Evolutionary conservation across 2,329 filamentous ascomycete genomes (phyloP), one percentile per base, ranked within the genome.

Genomic region (Trichoderma simmonsii): DNA sequence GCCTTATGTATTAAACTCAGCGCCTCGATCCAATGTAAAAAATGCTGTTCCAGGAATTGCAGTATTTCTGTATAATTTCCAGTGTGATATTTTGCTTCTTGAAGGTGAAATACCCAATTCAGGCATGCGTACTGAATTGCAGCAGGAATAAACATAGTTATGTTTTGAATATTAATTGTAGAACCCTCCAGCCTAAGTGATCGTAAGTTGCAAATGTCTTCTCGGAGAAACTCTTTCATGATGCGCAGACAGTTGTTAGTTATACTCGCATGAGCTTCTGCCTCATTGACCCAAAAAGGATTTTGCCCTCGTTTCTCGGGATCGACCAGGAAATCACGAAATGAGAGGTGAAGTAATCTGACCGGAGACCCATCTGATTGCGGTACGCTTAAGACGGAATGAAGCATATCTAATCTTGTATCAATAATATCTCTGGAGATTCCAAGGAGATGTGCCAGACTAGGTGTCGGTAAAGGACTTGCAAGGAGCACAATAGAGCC

Each of bases 1-100:
- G 28, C 26, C 34, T 77, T 74, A 14, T 76, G 76, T 48, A 83
- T 75, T 8, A 82, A 73, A 61, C 79, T 80, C 24, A 84, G 73
- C 6, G 78, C 80, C 74, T 85, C 82, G 1, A 84, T 73, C 83
- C 82, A 85, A 66, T 85, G 76, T 3, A 85, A 81, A 65, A 85
- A 77, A 73, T 84, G 80, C 15, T 73, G 11, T 14, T 76, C 72
- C 5, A 85, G 74, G 73, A 85, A 85, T 1, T 65, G 1, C 65
- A 83, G 73, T 6, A 78, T 77, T 32, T 74, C 26, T 60, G 77
- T 76, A 28, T 74, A 71, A 73, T 81, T 76, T 73, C 7, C 15
- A n/a, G 1, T 4, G 65, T 72, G 63, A 39, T 14, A 5, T 73
- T 73, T 66, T 71, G 36, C 61, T 72, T 73, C 70, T 73, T 77